Conservation (phyloP, 768 basidiomycete genomes). For the Boletus subparvulus region DNA sequence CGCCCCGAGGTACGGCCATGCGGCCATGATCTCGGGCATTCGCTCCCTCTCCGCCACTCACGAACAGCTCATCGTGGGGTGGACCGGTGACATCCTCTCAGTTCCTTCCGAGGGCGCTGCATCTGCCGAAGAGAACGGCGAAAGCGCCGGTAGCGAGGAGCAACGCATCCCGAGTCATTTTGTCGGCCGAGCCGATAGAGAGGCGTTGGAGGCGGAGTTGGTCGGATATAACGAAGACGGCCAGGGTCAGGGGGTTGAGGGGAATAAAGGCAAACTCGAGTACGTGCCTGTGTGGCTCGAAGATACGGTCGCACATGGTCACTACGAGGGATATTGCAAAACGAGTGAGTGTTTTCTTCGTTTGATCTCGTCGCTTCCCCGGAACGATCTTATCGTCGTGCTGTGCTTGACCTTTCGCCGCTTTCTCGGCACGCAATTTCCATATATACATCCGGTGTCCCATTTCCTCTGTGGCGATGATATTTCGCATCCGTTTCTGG, state of each 20-base stretch:
- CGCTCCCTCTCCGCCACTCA: conserved; percentile 78
- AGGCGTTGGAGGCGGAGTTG: conserved; percentile 65
- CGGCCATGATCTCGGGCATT: conserved; percentile 94
- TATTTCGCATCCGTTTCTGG: conserved; percentile 1
- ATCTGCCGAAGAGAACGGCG: conserved; percentile 27
- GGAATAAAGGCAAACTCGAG: conserved; percentile 51
- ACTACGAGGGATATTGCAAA: conserved; percentile 98
- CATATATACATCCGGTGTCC: conserved; percentile 9
- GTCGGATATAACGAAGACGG: conserved; percentile 46
- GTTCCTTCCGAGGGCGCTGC: conserved; percentile 32
- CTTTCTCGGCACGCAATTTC: conserved; percentile 5
- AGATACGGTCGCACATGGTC: conserved; percentile 85
- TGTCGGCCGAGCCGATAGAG: conserved; percentile 62
- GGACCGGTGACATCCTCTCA: conserved; percentile 86
- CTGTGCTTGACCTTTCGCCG: neutral
- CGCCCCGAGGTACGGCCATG: conserved; percentile 79
- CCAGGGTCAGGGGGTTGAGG: conserved; percentile 47
- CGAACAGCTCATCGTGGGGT: conserved; percentile 90
- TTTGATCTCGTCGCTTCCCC: neutral
- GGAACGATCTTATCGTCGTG: conserved; percentile 9
- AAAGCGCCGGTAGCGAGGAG: conserved; percentile 17
- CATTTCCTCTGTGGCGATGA: conserved; percentile 2
- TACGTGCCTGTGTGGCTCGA: conserved; percentile 93
- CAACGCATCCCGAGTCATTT: conserved; percentile 46
- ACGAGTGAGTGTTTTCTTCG: conserved; percentile 60